A percentile compares a stretch with the other conserved stretches of the same genome.
Conservation (phyloP, 1,139 yeast species). For the Candida neerlandica region DNA sequence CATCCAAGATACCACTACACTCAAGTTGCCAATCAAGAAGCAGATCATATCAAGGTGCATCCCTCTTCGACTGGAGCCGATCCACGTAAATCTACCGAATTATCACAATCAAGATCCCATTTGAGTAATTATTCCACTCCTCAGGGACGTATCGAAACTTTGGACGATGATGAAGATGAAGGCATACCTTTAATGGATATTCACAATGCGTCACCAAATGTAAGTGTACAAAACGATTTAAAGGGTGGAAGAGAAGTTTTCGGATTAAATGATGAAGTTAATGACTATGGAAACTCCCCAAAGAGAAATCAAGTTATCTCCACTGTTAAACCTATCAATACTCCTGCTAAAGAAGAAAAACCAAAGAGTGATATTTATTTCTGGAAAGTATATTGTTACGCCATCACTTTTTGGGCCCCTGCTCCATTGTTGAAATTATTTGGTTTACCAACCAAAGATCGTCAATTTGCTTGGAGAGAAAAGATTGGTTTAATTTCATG, state of each 20-base stretch:
- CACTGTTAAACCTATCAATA: constrained; percentile 13
- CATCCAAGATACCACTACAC: constrained; percentile 82
- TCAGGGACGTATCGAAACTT: constrained; percentile 1
- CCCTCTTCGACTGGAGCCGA: constrained; percentile 79
- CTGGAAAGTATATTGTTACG: constrained; percentile 82
- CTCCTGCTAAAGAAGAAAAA: constrained; percentile 13
- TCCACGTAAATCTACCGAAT: constrained; percentile 39
- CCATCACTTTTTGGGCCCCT: constrained; percentile 92
- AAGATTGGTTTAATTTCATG: constrained; percentile 82
- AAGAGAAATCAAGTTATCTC: constrained; percentile 30
- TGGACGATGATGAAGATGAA: constrained; percentile 27
- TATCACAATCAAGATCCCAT: constrained; percentile 17
- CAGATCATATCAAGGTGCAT: constrained; percentile 61
- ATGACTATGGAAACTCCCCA: constrained; percentile 25
- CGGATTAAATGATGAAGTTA: constrained; percentile 63
- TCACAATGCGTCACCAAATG: constrained; percentile 18
- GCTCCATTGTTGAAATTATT: constrained; percentile 67
- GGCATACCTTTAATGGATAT: constrained; percentile 52
- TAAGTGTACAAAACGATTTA: constrained; percentile 8
- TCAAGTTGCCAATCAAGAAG: constrained; percentile 75
- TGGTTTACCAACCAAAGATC: constrained; percentile 77
- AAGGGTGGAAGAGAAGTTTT: constrained; percentile 54
- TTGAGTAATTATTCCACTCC: constrained; percentile 7
- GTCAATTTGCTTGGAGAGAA: constrained; percentile 97
- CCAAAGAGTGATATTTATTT: constrained; percentile 47